A percentile compares a stretch with the other conserved stretches of the same genome.
Conservation (phyloP, 495 filamentous ascomycete genomes). For the Penicillium chermesinum region DNA sequence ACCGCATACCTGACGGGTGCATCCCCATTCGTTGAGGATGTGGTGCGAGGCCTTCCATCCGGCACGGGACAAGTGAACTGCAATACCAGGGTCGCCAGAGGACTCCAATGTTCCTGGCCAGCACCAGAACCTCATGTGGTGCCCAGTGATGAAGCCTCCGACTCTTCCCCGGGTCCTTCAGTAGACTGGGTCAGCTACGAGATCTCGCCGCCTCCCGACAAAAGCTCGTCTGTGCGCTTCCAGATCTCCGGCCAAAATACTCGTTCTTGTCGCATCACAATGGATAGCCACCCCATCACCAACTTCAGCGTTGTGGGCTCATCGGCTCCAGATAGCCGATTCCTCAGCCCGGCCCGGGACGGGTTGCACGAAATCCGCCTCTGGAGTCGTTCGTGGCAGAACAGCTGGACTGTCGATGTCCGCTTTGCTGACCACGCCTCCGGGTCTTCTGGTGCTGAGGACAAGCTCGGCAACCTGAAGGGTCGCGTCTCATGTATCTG, state of each 20-base stretch:
- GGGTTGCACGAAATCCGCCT: constrained; percentile 56
- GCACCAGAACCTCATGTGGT: constrained; percentile 58
- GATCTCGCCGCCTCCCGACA: constrained; percentile 39
- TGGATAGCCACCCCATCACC: constrained; percentile 48
- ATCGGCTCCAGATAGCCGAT: constrained; percentile 45
- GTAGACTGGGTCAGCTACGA: constrained; percentile 59
- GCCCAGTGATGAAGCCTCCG: constrained; percentile 25
- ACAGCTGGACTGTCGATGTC: constrained; percentile 70
- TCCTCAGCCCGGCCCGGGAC: constrained; percentile 48
- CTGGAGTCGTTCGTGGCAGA: constrained; percentile 71
- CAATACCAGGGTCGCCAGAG: constrained; percentile 14
- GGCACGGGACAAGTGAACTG: constrained; percentile 49
- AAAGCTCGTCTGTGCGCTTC: constrained; percentile 43
- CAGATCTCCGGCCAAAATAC: constrained; percentile 60
- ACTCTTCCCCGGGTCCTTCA: constrained; percentile 31
- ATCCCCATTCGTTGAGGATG: constrained; percentile 62
- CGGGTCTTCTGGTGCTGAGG: constrained; percentile 7
- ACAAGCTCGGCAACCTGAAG: constrained; percentile 44
- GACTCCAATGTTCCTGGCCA: constrained; percentile 66
- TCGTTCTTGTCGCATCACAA: constrained; percentile 52
- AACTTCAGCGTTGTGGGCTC: constrained; percentile 56
- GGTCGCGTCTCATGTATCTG: constrained; percentile 78
- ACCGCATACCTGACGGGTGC: constrained; percentile 65
- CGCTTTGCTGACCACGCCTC: constrained; percentile 49
- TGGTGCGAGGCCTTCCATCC: constrained; percentile 65